A percentile compares a stretch with the other conserved stretches of the same genome.
phyloP scores from a whole-genome alignment of 2,329 filamentous ascomycete species.

The Phialophora chinensis region DNA sequence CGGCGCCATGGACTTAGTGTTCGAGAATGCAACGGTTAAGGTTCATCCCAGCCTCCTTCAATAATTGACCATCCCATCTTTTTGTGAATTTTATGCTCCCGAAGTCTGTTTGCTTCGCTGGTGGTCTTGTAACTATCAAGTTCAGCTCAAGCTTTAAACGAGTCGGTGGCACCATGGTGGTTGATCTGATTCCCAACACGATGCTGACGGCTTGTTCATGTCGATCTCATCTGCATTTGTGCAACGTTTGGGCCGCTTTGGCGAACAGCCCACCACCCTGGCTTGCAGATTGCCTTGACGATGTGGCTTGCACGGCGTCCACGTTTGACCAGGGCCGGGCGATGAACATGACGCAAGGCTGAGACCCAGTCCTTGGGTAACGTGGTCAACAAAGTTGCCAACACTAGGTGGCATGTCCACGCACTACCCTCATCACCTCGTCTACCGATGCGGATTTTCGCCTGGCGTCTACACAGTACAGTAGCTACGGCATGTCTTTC shows the following conservation, averaged over 20 bases:
- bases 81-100: background rate
- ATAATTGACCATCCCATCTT: background rate
- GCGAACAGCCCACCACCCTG: background rate
- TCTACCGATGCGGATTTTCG: background rate
- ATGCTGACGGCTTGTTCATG: background rate
- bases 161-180: background rate
- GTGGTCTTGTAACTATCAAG: background rate
- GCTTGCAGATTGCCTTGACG: background rate
- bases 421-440: no score
- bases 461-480: background rate
- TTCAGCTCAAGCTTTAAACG: background rate
- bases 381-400: background rate
- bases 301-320: background rate
- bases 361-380: background rate
- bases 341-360: constrained; percentile 10
- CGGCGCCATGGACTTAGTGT: background rate
- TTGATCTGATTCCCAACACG: background rate
- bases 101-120: background rate
- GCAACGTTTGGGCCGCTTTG: background rate
- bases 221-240: background rate
- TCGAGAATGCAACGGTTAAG: background rate
- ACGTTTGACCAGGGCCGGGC: background rate
- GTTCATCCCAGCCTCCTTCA: background rate
- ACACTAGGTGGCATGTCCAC: background rate
- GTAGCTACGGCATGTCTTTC: background rate